phyloP scores from a whole-genome alignment of 495 filamentous ascomycete species.

The Aspergillus olivimuriae region DNA sequence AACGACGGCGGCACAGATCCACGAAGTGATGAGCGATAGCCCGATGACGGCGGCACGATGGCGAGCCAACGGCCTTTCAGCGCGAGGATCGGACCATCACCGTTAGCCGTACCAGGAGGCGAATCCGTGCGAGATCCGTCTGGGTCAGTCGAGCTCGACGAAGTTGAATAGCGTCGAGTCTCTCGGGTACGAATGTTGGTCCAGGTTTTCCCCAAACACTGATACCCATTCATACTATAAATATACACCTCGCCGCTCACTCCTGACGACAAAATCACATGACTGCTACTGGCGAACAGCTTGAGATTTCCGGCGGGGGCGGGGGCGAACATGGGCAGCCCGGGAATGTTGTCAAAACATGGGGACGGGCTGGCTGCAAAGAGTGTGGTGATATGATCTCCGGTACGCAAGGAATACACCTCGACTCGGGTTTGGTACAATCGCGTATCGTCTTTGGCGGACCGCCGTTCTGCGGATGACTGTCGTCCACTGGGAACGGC shows the following conservation, averaged over 20 bases:
- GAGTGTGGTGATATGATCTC: conserved; percentile 60
- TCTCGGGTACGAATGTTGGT: conserved; percentile 62
- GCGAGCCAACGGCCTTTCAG: conserved; percentile 79
- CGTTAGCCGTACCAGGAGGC: conserved; percentile 33
- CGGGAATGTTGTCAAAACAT: conserved; percentile 35
- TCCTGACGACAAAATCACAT: conserved; percentile 68
- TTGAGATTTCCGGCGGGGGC: conserved; percentile 63
- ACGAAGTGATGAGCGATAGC: conserved; percentile 62
- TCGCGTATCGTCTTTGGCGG: conserved; percentile 33
- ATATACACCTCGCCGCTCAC: conserved; percentile 81
- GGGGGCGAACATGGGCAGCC: conserved; percentile 44
- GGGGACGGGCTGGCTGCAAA: conserved; percentile 50
- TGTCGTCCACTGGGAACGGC: conserved; percentile 19
- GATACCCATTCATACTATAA: conserved; percentile 61
- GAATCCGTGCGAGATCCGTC: conserved; percentile 46
- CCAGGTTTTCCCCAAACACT: conserved; percentile 81
- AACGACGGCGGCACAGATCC: conserved; percentile 43
- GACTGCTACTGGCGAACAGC: conserved; percentile 60
- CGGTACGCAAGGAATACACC: conserved; percentile 70
- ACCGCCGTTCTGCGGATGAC: conserved; percentile 19
- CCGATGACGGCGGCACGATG: conserved; percentile 63
- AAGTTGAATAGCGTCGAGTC: conserved; percentile 42
- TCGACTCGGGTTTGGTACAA: conserved; percentile 81
- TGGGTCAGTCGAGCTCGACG: conserved; percentile 49
- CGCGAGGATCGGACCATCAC: conserved; percentile 61